A percentile compares a stretch with the other conserved stretches of the same genome.
Evolutionary conservation across 768 basidiomycete genomes (phyloP).

Genomic region (Mycena polygramma): DNA sequence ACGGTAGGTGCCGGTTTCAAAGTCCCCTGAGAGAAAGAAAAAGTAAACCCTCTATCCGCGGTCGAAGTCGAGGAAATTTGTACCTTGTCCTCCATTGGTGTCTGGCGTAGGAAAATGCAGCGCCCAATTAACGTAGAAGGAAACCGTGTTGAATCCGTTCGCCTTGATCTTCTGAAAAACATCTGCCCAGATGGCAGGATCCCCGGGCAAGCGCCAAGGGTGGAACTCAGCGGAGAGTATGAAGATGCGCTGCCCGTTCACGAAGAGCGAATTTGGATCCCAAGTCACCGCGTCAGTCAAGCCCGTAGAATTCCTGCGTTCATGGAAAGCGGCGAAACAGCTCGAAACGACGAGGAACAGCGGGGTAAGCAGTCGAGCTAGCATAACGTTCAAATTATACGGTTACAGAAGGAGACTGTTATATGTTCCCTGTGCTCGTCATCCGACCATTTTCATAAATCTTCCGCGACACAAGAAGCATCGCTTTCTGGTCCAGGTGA

Average conservation of each 20-base stretch:
- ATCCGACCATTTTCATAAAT: slow-evolving; percentile 17
- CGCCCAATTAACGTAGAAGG: slow-evolving; percentile 73
- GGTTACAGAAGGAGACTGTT: background rate
- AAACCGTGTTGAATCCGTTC: slow-evolving; percentile 71
- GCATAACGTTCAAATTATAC: slow-evolving; percentile 25
- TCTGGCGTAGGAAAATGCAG: slow-evolving; percentile 62
- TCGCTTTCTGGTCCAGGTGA: slow-evolving; percentile 20
- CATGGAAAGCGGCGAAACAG: slow-evolving; percentile 28
- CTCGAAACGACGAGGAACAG: slow-evolving; percentile 20
- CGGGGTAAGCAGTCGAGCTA: slow-evolving; percentile 21
- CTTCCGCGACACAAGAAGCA: background rate
- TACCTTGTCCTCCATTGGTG: slow-evolving; percentile 56
- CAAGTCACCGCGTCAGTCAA: slow-evolving; percentile 66
- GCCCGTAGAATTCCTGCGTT: slow-evolving; percentile 54
- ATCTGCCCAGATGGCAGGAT: slow-evolving; percentile 68
- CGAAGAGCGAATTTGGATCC: slow-evolving; percentile 71
- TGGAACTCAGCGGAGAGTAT: slow-evolving; percentile 75
- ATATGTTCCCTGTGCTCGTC: slow-evolving; percentile 18
- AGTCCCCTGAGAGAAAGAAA: slow-evolving; percentile 49
- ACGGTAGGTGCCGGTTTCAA: slow-evolving; percentile 61
- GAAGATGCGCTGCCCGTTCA: slow-evolving; percentile 69
- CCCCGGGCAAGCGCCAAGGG: slow-evolving; percentile 62
- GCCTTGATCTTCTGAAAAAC: slow-evolving; percentile 74
- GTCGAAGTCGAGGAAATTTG: background rate
- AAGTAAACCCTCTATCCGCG: background rate